Evolutionary conservation across 768 basidiomycete species (phyloP), one percentile per base, ranked within the genome.

Genomic region (Lentinula raphanica): DNA sequence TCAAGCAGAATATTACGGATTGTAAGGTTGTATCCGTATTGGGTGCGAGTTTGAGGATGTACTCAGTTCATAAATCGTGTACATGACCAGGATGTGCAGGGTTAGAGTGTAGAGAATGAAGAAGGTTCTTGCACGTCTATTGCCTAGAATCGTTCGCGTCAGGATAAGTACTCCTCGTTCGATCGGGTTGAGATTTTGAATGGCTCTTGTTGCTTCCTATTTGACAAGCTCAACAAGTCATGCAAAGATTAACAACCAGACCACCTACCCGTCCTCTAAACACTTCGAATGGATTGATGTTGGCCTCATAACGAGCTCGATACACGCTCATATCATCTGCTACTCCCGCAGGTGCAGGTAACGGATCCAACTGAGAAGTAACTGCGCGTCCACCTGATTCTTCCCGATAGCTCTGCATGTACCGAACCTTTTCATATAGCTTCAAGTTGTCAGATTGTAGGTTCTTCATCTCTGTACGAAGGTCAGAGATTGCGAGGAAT

Each of bases 221-320:
- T 58, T 38, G 25, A 39, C 28, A 19, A 32, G 56, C 35, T 50
- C 29, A 62, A 39, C n/a, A n/a, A n/a, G n/a, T n/a, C n/a, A 12
- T 27, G 40, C 32, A 45, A 38, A 58, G 25, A 46, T 6, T 42
- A 29, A 44, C 23, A 28, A 29, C 23, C 27, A 19, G 29, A 28
- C 3, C 5, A 82, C 94, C 63, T 65, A 97, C 96, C 70, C 94
- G 79, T 1, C 96, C 94, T 61, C 94, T 85, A 80, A 99, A 98
- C 6, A 90, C 94, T 71, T 98, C 95, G 68, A 99, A 99, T 0
- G 97, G 96, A 67, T 99, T 98, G 85, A 98, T 94, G 54, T 92
- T 85, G 72, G 97, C 92, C 68, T 98, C 96, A 67, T 99, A 99
- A 68, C 94, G 80, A 62, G 88, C 82, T 49, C 87, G 85, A 71